phyloP scores from a whole-genome alignment of 805 yeast species.

The Spathaspora passalidarum region DNA sequence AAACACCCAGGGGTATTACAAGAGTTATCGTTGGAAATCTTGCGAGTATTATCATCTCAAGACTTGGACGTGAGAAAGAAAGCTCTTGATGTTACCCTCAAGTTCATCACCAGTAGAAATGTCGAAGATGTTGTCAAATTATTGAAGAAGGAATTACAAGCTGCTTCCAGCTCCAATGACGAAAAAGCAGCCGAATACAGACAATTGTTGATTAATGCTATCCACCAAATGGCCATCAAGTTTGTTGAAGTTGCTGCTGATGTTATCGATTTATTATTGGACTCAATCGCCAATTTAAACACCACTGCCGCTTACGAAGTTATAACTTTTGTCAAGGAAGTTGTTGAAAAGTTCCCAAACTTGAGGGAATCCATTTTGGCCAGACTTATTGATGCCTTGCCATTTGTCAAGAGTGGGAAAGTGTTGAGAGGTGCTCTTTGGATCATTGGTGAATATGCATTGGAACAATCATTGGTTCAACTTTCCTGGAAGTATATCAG shows the following conservation, averaged over 20 bases:
- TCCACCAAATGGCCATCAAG: slow-evolving; percentile 82
- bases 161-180: slow-evolving; percentile 65
- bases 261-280: slow-evolving; percentile 85
- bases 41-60: slow-evolving; percentile 81
- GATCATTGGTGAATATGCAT: slow-evolving; percentile 91
- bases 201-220: slow-evolving; percentile 81
- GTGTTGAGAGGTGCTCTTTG: slow-evolving; percentile 92
- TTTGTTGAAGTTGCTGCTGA: slow-evolving; percentile 89
- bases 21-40: slow-evolving; percentile 78
- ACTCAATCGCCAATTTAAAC: slow-evolving; percentile 80
- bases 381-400: slow-evolving; percentile 61
- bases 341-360: slow-evolving; percentile 85
- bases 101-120: slow-evolving; percentile 78
- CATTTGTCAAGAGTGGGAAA: slow-evolving; percentile 75
- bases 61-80: slow-evolving; percentile 88
- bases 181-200: slow-evolving; percentile 86
- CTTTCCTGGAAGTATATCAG: slow-evolving; percentile 86
- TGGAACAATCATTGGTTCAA: slow-evolving; percentile 68
- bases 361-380: slow-evolving; percentile 62
- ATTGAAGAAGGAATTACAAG: slow-evolving; percentile 85
- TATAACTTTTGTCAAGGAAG: slow-evolving; percentile 88
- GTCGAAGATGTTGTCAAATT: slow-evolving; percentile 92
- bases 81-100: slow-evolving; percentile 81
- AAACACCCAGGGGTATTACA: slow-evolving; percentile 80
- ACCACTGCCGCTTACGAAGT: slow-evolving; percentile 87